Evolutionary conservation across 306 rosid species (phyloP), one percentile per base, ranked within the genome.

Genomic region (Cucumis cinereus): DNA sequence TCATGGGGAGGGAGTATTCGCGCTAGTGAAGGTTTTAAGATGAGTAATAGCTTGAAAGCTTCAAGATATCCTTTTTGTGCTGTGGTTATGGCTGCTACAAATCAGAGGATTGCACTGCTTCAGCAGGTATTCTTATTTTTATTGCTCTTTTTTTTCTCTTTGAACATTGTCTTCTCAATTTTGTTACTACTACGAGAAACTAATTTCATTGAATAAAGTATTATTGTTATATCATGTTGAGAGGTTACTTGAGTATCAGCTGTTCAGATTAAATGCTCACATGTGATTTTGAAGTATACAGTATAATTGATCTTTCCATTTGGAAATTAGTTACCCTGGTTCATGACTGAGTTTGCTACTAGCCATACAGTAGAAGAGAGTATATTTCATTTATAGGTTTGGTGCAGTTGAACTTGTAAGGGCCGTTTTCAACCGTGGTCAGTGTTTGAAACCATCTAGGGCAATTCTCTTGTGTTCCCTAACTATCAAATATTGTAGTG

Each of bases 1-100:
- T 82, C 92, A 15, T 95, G 99, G 99, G 98, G 98, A 73, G 99
- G 99, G 16, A 92, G 89, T 57, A 95, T 95, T 76, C 81, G 98
- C 28, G 84, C 91, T 9, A 92, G 93, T 76, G 99, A 95, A 81
- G 99, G 99, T 8, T 95, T 95, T 84, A 95, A 92, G 96, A 95
- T 92, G 99, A 89, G 97, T 81, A 92, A 95, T 55, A 90, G 97
- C 77, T 85, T 95, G 85, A 95, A 95, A 85, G 99, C 99, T 11
- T 92, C 99, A 0, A 53, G 97, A 16, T 95, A 84, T 62, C 99
- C 99, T 1, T 95, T 95, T 72, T 95, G 99, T 82, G 99, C 98
- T 13, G 86, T 90, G 8, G 99, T 95, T 13, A 92, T 92, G 98
- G 92, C 96, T 0, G 91, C 99, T 7, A 86, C 98, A 2, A 95